phyloP scores from a whole-genome alignment of 805 yeast species.

The Starmera quercuum region DNA sequence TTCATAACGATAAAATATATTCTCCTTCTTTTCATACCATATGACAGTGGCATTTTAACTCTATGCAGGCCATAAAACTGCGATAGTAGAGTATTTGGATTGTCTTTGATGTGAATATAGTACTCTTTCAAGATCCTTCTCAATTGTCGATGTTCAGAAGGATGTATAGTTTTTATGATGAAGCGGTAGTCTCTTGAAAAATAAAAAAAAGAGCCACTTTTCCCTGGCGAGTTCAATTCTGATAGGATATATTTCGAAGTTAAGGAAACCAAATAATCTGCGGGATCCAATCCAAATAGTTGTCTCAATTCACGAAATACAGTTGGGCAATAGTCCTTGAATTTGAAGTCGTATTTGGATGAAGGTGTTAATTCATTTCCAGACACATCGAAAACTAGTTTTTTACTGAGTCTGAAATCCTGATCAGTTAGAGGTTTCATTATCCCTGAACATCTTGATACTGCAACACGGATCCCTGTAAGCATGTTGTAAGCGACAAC shows the following conservation, averaged over 20 bases:
- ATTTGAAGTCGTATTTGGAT: slow-evolving; percentile 90
- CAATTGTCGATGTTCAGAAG: slow-evolving; percentile 81
- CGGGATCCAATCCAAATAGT: slow-evolving; percentile 85
- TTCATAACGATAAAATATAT: slow-evolving; percentile 96
- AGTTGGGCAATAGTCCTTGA: slow-evolving; percentile 92
- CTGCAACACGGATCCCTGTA: slow-evolving; percentile 94
- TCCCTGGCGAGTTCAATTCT: slow-evolving; percentile 93
- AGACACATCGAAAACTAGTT: slow-evolving; percentile 76
- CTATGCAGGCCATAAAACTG: slow-evolving; percentile 96
- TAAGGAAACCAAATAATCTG: slow-evolving; percentile 86
- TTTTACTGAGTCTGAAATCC: slow-evolving; percentile 69
- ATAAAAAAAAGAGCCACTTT: slow-evolving; percentile 93
- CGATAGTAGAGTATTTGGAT: slow-evolving; percentile 86
- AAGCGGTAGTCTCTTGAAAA: slow-evolving; percentile 89
- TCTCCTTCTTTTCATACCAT: slow-evolving; percentile 43
- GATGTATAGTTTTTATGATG: slow-evolving; percentile 94
- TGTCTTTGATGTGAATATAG: slow-evolving; percentile 67
- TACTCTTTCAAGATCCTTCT: slow-evolving; percentile 68
- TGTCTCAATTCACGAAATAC: slow-evolving; percentile 82
- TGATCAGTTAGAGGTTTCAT: slow-evolving; percentile 63
- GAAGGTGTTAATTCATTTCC: slow-evolving; percentile 91
- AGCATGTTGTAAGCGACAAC: slow-evolving; percentile 95
- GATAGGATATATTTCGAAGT: slow-evolving; percentile 90
- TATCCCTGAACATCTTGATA: slow-evolving; percentile 82
- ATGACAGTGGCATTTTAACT: slow-evolving; percentile 70